Percentiles rank a stretch among this genome's conserved stretches.
These are phyloP conservation scores for Cladosporium colombiae DNA, from an alignment of 2,329 filamentous ascomycete genomes.

Conservation along the genomic window DNA sequence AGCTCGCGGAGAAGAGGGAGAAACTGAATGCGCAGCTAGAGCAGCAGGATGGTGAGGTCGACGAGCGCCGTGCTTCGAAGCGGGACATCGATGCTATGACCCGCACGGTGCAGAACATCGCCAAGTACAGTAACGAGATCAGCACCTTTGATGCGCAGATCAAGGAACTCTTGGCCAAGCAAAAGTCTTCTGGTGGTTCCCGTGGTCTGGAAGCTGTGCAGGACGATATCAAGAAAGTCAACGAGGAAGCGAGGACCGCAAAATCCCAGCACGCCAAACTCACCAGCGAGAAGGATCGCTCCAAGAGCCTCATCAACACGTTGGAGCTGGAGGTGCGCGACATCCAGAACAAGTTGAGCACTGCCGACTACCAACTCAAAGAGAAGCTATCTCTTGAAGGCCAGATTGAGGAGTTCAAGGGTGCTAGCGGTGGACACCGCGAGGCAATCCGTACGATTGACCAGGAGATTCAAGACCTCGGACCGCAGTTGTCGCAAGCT, in stretches of 20 bases:
- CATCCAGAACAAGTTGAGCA: conserved; percentile 69
- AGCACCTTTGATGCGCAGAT: conserved; percentile 71
- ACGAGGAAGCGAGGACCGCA: conserved; percentile 65
- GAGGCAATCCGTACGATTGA: conserved; percentile 70
- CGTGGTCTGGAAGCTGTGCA: conserved; percentile 83
- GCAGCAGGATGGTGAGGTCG: conserved; percentile 66
- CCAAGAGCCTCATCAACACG: conserved; percentile 63
- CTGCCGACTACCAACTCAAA: conserved; percentile 72
- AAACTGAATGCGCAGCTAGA: conserved; percentile 50
- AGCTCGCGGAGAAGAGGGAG: conserved; percentile 46
- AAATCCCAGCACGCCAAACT: conserved; percentile 68
- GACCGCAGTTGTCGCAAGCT: conserved; percentile 74
- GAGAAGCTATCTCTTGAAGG: conserved; percentile 71
- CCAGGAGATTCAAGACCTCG: conserved; percentile 69
- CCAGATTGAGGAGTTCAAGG: conserved; percentile 73
- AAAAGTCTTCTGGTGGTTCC: conserved; percentile 65
- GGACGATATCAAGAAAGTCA: conserved; percentile 66
- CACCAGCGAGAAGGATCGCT: conserved; percentile 69
- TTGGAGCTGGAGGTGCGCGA: conserved; percentile 79
- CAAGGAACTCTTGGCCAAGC: conserved; percentile 71
- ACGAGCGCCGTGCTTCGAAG: conserved; percentile 63
- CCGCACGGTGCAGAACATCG: conserved; percentile 75
- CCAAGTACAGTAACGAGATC: conserved; percentile 71
- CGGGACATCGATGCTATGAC: conserved; percentile 73
- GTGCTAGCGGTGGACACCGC: conserved; percentile 67